Conservation (phyloP, 2,329 filamentous ascomycete genomes). For the Zymoseptoria pseudotritici region DNA sequence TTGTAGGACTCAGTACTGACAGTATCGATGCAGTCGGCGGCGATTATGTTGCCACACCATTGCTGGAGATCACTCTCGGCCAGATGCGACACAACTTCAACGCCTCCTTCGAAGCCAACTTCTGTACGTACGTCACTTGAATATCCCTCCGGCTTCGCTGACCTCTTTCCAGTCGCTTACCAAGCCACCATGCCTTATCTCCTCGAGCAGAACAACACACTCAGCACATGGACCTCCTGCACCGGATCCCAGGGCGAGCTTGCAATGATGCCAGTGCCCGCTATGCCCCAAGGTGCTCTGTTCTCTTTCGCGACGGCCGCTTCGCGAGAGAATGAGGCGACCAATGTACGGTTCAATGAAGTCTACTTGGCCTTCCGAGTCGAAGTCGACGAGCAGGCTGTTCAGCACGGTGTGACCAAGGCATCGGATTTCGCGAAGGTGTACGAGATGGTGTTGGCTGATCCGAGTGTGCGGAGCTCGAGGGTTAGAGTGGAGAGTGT, state of each 20-base stretch:
- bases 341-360: constrained; percentile 36
- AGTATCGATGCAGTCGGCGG: constrained; percentile 20
- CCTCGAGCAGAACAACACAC: constrained; percentile 20
- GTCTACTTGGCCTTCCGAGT: constrained; percentile 27
- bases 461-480: constrained; percentile 1
- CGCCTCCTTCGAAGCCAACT: constrained; percentile 24
- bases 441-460: constrained; percentile 4
- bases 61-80: constrained; percentile 6
- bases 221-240: constrained; percentile 29
- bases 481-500: constrained; percentile 2
- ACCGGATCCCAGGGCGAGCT: constrained; percentile 28
- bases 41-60: constrained; percentile 17
- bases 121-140: constrained; percentile 17
- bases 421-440: constrained; percentile 8
- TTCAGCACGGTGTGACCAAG: constrained; percentile 4
- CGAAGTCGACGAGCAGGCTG: constrained; percentile 4
- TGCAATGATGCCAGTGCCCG: constrained; percentile 18
- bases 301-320: constrained; percentile 31
- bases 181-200: constrained; percentile 27
- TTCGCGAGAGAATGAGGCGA: constrained; percentile 22
- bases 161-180: constrained; percentile 3
- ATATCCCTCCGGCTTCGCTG: neutral
- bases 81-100: constrained; percentile 17
- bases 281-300: constrained; percentile 32
- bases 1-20: constrained; percentile 20